Percentiles rank a stretch among this genome's conserved stretches.
Evolutionary conservation across 1,139 yeast genomes (phyloP).

Genomic region (Kodamaea arcana): DNA sequence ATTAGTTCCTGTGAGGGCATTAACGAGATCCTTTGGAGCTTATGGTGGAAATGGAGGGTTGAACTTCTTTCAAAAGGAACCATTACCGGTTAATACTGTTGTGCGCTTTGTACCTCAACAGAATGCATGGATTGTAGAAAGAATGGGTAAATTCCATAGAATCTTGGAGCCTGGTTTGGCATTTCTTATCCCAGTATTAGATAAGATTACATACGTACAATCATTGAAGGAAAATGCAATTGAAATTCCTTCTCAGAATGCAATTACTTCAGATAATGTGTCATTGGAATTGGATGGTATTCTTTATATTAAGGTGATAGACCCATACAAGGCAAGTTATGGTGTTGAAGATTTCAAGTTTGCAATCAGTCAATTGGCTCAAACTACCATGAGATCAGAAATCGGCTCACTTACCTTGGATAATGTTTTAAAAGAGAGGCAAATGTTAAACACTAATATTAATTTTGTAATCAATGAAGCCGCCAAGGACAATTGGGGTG

Average conservation of each 20-base stretch:
- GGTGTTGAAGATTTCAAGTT: slow-evolving; percentile 88
- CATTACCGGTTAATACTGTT: slow-evolving; percentile 70
- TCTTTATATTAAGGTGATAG: slow-evolving; percentile 69
- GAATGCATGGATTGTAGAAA: slow-evolving; percentile 86
- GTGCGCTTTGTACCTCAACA: slow-evolving; percentile 84
- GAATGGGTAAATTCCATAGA: slow-evolving; percentile 83
- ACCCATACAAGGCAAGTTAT: slow-evolving; percentile 81
- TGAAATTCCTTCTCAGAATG: slow-evolving; percentile 80
- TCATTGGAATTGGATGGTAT: slow-evolving; percentile 84
- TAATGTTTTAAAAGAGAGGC: slow-evolving; percentile 73
- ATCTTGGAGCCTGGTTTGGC: slow-evolving; percentile 79
- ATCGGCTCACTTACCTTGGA: slow-evolving; percentile 81
- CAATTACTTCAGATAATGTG: slow-evolving; percentile 84
- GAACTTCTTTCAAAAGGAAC: slow-evolving; percentile 63
- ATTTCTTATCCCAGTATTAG: slow-evolving; percentile 65
- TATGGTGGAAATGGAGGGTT: slow-evolving; percentile 14
- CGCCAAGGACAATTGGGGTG: slow-evolving; percentile 78
- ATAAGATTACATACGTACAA: slow-evolving; percentile 76
- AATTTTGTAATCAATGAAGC: slow-evolving; percentile 82
- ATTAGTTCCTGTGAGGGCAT: slow-evolving; percentile 1
- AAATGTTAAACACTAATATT: slow-evolving; percentile 65
- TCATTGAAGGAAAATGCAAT: slow-evolving; percentile 78
- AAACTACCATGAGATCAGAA: slow-evolving; percentile 87
- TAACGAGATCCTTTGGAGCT: slow-evolving; percentile 2
- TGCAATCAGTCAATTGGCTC: slow-evolving; percentile 82